Evolutionary conservation across 768 basidiomycete genomes (phyloP), one percentile per base, ranked within the genome.

Genomic region (Psilocybe sp.): DNA sequence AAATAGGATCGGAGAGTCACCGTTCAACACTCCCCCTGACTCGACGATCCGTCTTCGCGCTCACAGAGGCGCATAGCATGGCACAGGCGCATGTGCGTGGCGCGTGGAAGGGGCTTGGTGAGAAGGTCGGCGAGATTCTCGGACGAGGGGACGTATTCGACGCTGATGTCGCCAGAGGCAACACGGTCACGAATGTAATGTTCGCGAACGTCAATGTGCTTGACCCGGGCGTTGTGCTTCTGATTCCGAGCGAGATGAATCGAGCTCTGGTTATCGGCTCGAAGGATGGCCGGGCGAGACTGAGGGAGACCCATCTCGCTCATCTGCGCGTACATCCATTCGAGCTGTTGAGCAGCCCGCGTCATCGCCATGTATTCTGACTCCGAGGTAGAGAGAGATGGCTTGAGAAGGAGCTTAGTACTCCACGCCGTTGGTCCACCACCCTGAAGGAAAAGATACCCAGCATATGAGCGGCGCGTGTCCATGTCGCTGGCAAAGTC

Each of bases 391-490:
- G 23, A 28, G 3, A 28, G 23, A 28, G 23, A 28, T 4, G 23
- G 23, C 23, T 7, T 28, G 1, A 46, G 34, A 38, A 72, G 71
- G n/a, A 52, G 54, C 46, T 65, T 67, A 2, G 66, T 59, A 5
- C 46, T 54, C 70, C 70, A 72, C 5, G 59, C 58, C 1, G 66
- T 59, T 0, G 64, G 53, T 0, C 63, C 61, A 1, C 65, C 66
- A 13, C 55, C 60, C 32, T 62, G 43, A 44, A 63, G 54, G 44
- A 63, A 67, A 7, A 69, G 49, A 38, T 65, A 66, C 0, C 66
- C 68, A 12, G 64, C 60, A 0, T 60, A 57, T 4, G 68, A 69
- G 10, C 58, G 15, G 13, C 65, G 53, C 3, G 45, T 55, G 34
- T 57, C 49, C n/a, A 39, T 18, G 38, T 56, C 55, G 0, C 40